Base-by-base conservation (phyloP, 2,329 filamentous ascomycete genomes). In the Chaetomiaceae sp. region DNA sequence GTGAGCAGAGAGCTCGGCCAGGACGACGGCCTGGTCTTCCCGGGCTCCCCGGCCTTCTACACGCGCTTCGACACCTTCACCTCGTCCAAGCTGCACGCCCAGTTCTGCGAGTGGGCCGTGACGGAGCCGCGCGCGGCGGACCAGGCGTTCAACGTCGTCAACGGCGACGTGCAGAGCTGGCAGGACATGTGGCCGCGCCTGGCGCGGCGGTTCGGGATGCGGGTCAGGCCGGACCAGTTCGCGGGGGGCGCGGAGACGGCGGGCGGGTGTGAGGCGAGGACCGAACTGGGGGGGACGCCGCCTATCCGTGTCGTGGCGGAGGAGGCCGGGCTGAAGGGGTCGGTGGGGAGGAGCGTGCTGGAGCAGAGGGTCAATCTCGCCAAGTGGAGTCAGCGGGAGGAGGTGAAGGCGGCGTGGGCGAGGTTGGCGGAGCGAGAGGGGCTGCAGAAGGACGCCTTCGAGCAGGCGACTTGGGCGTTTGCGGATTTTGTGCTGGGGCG, bases 381-480 rank as follows among this genome's bases (percentile, higher is more conserved):
- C 25, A 69, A 72, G 54, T 76, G 73, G 73, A 66, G 66, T 7
- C 60, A 72, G 61, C 63, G 64, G 14, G 54, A 60, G 1, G 67
- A 72, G 23, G 71, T 75, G 13, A 64, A 67, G 54, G 55, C 64
- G 48, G 69, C 68, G 7, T 76, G 73, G 73, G 58, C 65, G 34
- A 61, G 52, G 44, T 52, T 75, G 34, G 70, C 69, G 16, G 65
- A 73, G n/a, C 55, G 67, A 13, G 61, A 73, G 29, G 66, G 66
- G 0, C 50, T 73, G 43, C 64, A 71, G 34, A 65, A 69, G 53
- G 65, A 65, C 10, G 66, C 63, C 2, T 70, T 73, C 37, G 68
- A 71, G 34, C 66, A 70, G 56, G 73, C 68, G 16, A 74, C 73
- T 2, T 75, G 71, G 71, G 61, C 42, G 1, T 75, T 75, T 55